Percentiles rank a stretch among this genome's conserved stretches.
Conservation (phyloP, 352 stramenopile genomes). For the Phytophthora vignae region DNA sequence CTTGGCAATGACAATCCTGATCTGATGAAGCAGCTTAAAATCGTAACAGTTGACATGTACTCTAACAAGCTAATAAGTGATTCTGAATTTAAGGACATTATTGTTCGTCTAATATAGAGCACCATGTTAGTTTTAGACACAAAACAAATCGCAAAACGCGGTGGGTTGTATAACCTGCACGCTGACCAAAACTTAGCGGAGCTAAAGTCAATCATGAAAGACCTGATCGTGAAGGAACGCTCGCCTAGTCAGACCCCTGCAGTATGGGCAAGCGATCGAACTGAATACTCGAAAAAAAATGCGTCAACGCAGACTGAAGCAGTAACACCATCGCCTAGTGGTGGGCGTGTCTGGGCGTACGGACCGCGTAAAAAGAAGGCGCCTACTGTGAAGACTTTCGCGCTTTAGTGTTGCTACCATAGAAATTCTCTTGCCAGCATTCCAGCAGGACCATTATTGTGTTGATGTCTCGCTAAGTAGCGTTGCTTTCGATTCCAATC, state of each 20-base stretch:
- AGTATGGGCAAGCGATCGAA: background rate
- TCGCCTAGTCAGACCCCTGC: background rate
- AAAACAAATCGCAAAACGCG: background rate
- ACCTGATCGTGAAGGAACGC: conserved; percentile 2
- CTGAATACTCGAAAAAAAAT: conserved; percentile 1
- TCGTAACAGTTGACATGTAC: conserved; percentile 11
- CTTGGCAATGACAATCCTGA: conserved; percentile 20
- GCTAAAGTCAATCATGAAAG: conserved; percentile 20
- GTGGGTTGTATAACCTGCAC: conserved; percentile 7
- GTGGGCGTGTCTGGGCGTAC: background rate
- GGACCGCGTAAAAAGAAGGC: background rate
- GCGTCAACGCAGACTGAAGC: background rate
- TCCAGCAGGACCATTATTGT: background rate
- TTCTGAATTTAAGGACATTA: conserved; percentile 12
- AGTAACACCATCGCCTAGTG: no score
- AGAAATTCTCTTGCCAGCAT: conserved; percentile 1
- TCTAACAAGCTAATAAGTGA: conserved; percentile 9
- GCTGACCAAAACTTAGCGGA: conserved; percentile 14
- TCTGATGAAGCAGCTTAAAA: conserved; percentile 16
- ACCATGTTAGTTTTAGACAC: background rate
- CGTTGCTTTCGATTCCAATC: background rate
- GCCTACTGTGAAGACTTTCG: background rate
- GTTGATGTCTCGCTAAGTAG: background rate
- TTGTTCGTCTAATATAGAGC: background rate
- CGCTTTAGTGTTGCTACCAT: background rate